Percentiles rank a stretch among this genome's conserved stretches.
These are phyloP conservation scores for Heritiera littoralis DNA, from an alignment of 345 rosid genomes.

Conservation along the genomic window DNA sequence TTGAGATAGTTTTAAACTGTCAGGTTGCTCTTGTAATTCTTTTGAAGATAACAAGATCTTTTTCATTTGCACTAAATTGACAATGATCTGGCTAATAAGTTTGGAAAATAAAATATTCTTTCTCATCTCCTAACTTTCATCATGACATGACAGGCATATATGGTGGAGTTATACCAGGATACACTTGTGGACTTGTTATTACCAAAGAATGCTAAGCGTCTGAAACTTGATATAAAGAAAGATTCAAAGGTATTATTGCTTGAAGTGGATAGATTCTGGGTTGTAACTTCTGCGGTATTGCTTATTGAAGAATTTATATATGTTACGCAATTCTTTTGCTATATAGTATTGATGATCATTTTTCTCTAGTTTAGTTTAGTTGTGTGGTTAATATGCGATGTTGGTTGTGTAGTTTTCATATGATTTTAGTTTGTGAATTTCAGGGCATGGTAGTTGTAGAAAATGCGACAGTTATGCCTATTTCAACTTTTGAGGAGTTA, in stretches of 20 bases:
- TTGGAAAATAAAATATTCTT: not conserved
- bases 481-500: slow-evolving; percentile 73
- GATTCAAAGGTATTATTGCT: slow-evolving; percentile 69
- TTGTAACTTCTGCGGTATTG: not conserved
- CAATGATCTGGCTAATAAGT: not conserved
- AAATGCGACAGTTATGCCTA: slow-evolving; percentile 73
- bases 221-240: slow-evolving; percentile 90
- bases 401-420: not conserved
- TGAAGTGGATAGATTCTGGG: not conserved
- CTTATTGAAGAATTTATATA: not conserved
- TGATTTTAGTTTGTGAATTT: slow-evolving; percentile 24
- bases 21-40: not conserved
- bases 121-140: slow-evolving; percentile 16
- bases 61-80: not conserved
- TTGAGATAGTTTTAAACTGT: not conserved
- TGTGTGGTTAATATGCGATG: not conserved
- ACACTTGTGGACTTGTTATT: slow-evolving; percentile 81
- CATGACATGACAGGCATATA: slow-evolving; percentile 59
- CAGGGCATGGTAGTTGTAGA: slow-evolving; percentile 94
- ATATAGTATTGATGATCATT: not conserved
- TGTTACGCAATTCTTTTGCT: not conserved
- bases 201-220: slow-evolving; percentile 65
- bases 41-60: not conserved
- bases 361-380: not conserved
- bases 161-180: slow-evolving; percentile 97